These are phyloP conservation scores for Rhododendron ferrugineum DNA, from an alignment of 148 eudicot species.

Conservation along the genomic window DNA sequence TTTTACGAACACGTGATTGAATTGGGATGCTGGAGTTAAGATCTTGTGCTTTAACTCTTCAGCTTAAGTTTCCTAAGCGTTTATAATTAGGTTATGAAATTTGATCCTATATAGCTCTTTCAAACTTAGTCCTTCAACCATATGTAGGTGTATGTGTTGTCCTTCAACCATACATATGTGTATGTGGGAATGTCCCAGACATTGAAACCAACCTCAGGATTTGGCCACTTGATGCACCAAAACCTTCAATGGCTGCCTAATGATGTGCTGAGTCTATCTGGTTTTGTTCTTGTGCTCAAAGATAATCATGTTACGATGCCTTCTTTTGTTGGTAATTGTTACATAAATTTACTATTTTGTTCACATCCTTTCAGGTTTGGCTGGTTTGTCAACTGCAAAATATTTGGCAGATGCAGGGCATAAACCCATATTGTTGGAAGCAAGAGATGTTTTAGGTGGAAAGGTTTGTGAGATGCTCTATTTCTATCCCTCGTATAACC, in stretches of 20 bases:
- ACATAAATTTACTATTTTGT: constrained; percentile 1
- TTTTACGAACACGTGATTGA: background rate
- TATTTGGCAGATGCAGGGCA: constrained; percentile 98
- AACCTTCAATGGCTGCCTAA: background rate
- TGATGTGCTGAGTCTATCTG: background rate
- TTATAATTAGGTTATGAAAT: background rate
- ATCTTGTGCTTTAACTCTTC: background rate
- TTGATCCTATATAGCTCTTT: background rate
- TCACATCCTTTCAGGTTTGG: constrained; percentile 62
- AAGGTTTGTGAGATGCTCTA: constrained; percentile 47
- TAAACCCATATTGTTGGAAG: constrained; percentile 87
- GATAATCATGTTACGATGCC: background rate
- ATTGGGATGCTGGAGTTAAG: background rate
- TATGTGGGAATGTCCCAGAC: background rate
- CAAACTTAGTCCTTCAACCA: background rate
- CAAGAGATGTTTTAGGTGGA: constrained; percentile 93
- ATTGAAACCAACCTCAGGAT: background rate
- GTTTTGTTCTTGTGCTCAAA: background rate
- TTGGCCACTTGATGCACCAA: background rate
- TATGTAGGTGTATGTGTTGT: background rate
- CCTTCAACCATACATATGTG: background rate
- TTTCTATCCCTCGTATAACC: background rate
- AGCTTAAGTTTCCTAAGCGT: background rate
- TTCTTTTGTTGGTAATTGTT: background rate
- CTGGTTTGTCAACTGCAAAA: constrained; percentile 95